Percentiles rank a stretch among this genome's conserved stretches.
These are phyloP conservation scores for Phytopythium ostracodes DNA, from an alignment of 352 stramenopile species.

Conservation along the genomic window DNA sequence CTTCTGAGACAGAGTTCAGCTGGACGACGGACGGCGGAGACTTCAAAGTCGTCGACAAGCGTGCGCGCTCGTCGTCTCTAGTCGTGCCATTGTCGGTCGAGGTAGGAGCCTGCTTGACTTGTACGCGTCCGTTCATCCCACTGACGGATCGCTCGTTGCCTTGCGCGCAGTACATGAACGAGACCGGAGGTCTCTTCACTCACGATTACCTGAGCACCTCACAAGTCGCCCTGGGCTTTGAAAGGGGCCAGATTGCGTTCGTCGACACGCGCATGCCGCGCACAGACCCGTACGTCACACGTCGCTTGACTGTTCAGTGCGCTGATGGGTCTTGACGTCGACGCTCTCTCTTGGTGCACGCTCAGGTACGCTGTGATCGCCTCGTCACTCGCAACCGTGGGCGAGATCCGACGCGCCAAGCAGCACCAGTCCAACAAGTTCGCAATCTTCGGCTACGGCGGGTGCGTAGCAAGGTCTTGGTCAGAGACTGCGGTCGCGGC, in stretches of 20 bases:
- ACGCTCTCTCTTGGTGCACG: not conserved
- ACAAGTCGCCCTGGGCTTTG: conserved; percentile 63
- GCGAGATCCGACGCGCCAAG: conserved; percentile 57
- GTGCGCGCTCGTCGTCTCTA: conserved; percentile 17
- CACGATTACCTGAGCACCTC: conserved; percentile 62
- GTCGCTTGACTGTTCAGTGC: not conserved
- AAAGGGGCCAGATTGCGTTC: conserved; percentile 53
- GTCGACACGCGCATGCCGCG: conserved; percentile 62
- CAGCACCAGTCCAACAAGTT: conserved; percentile 42
- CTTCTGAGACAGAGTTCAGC: conserved; percentile 41
- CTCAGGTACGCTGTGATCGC: conserved; percentile 45
- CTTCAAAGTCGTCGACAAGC: conserved; percentile 61
- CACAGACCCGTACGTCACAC: conserved; percentile 30
- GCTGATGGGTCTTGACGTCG: not conserved
- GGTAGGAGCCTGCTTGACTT: conserved; percentile 1
- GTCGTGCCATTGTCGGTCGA: conserved; percentile 7
- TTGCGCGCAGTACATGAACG: conserved; percentile 26
- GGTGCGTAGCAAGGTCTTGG: conserved; percentile 24
- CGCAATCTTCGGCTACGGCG: conserved; percentile 57
- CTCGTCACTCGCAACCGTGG: conserved; percentile 35
- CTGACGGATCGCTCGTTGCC: not conserved
- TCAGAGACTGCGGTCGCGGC: no score
- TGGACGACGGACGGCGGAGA: conserved; percentile 82
- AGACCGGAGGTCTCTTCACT: conserved; percentile 57
- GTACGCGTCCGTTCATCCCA: not conserved